phyloP scores from a whole-genome alignment of 129 eudicot species.

The Glebionis coronaria region DNA sequence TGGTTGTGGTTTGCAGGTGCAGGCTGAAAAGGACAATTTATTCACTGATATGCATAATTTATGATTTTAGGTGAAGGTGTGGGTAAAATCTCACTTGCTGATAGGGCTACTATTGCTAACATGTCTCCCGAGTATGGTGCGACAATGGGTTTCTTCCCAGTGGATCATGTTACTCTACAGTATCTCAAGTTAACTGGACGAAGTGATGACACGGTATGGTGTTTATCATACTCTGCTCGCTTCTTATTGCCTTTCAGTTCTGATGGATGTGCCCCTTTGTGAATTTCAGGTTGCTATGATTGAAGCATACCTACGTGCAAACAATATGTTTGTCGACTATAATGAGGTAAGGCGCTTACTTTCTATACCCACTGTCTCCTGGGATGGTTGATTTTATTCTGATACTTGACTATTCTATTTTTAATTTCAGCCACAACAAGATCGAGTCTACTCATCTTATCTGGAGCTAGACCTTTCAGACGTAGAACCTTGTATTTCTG shows the following conservation, averaged over 20 bases:
- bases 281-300: constrained; percentile 80
- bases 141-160: constrained; percentile 99
- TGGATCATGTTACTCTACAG: constrained; percentile 91
- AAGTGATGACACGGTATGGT: constrained; percentile 86
- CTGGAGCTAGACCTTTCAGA: constrained; percentile 69
- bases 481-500: constrained; percentile 95
- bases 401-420: constrained; percentile 1
- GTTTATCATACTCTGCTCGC: constrained; percentile 3
- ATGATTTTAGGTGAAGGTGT: constrained; percentile 67
- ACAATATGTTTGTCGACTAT: constrained; percentile 97
- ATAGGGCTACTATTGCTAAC: constrained; percentile 98
- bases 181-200: constrained; percentile 95
- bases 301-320: constrained; percentile 94
- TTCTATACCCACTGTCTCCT: constrained; percentile 2
- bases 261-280: constrained; percentile 19
- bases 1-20: background rate
- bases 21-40: constrained; percentile 9
- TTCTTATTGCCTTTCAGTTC: constrained; percentile 15
- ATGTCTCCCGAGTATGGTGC: constrained; percentile 99
- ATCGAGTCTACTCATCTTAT: constrained; percentile 80
- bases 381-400: constrained; percentile 2
- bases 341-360: constrained; percentile 48
- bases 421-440: constrained; percentile 81
- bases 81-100: constrained; percentile 91
- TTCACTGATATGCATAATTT: background rate